Base-by-base conservation (phyloP, 164 flowering plant genomes). In the Taxillus chinensis region DNA sequence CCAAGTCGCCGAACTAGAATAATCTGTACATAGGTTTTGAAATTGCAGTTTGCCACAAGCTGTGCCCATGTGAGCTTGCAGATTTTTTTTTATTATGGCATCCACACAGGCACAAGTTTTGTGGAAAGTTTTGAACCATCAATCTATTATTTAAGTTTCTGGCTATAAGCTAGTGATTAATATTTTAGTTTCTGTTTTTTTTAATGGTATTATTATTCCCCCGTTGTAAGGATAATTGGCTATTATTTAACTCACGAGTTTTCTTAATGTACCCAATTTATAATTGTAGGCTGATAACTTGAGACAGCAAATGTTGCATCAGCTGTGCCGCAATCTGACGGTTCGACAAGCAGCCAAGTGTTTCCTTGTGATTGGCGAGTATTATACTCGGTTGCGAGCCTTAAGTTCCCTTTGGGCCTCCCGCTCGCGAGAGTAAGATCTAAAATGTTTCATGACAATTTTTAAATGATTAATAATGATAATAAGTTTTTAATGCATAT, bases 301-400 rank as follows among this genome's bases (percentile, higher is more conserved):
- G 71, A 82, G 99, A 71, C 97, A 91, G 64, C 93, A 95, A 72
- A 89, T 92, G 8, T 89, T 95, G 65, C 99, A 95, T 68, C 99
- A 86, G 55, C 69, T 95, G 66, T 78, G 79, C 1, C 79, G 87
- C 43, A 86, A 83, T 62, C 55, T 95, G 70, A 95, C 99, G 0
- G 80, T 85, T 5, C 79, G 96, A 40, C 99, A 95, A 64, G 97
- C 95, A 0, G 96, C 90, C 1, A 77, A 89, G 39, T 86, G 97
- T 64, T 87, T 95, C 73, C 45, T 91, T 72, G 93, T 82, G 17
- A 86, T 95, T 42, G 92, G 92, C 39, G 99, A 95, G 64, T 95
- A 95, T 70, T 83, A 91, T 57, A 87, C 78, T 45, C 77, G 99
- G 15, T 58, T 95, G 57, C 76, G 97, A 66, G 96, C 99, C 0